Evolutionary conservation across 305 asterid species (phyloP).

Genomic region (Fraxinus albicans): DNA sequence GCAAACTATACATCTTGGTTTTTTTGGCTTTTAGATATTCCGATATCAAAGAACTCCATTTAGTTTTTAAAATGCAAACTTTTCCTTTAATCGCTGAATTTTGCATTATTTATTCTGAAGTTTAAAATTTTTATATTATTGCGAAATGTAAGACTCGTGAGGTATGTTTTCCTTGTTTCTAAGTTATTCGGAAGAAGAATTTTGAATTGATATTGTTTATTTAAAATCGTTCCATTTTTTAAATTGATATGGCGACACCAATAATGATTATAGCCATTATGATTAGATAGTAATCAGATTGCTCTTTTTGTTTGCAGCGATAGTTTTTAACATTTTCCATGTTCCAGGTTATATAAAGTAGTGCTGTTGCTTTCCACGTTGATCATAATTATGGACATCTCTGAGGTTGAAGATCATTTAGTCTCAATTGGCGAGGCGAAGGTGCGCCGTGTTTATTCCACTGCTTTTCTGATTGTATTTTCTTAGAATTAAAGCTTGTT

Average conservation of each 20-base stretch:
- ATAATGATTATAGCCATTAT: conserved; percentile 16
- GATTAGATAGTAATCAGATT: conserved; percentile 1
- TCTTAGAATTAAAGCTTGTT: background rate
- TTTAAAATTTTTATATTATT: background rate
- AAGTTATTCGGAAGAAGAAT: background rate
- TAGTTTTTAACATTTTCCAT: background rate
- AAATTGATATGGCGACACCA: conserved; percentile 27
- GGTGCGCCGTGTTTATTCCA: conserved; percentile 44
- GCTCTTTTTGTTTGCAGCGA: conserved; percentile 16
- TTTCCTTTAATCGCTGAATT: background rate
- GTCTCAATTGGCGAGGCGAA: conserved; percentile 88
- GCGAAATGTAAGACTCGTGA: background rate
- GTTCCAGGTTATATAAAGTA: conserved; percentile 34
- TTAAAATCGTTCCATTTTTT: conserved; percentile 23
- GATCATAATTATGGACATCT: conserved; percentile 55
- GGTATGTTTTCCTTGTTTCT: background rate
- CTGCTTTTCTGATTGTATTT: conserved; percentile 1
- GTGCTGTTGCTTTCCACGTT: conserved; percentile 21
- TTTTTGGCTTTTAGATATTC: background rate
- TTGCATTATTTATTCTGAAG: background rate
- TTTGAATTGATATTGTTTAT: conserved; percentile 21
- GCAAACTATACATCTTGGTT: background rate
- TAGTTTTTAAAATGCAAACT: conserved; percentile 17
- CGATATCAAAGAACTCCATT: background rate
- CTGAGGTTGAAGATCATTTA: conserved; percentile 82